Base-by-base conservation (phyloP, 139 green algal genomes). In the Pleodorina starrii region DNA sequence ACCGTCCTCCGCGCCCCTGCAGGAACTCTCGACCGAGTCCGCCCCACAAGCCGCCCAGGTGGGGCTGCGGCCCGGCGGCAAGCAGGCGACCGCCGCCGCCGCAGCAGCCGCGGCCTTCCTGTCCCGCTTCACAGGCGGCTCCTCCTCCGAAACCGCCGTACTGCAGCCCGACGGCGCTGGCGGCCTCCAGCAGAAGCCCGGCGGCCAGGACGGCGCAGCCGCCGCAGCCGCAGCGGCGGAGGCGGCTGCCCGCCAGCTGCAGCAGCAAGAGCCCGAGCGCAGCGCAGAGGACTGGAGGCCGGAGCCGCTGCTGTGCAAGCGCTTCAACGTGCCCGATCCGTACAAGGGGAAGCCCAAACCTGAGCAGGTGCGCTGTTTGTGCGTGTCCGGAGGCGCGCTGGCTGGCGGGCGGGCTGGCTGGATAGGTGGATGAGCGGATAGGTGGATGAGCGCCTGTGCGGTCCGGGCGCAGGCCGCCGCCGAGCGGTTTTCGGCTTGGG, bases 271-370 rank as follows among this genome's bases (percentile, higher is more conserved):
- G 10, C 94, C 93, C 1, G 81, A 89, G 0, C 90, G 94, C 14
- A 92, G 73, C 0, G 87, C 90, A 50, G 93, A 97, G 72, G 96
- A 99, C 40, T 99, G 98, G 98, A 79, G 95, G 48, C 98, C 98
- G 16, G 92, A 89, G 59, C 92, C 96, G 10, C 92, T 99, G 88
- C 94, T 99, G 84, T 99, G 97, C 94, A 97, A 96, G 91, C 93
- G 98, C 0, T 97, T 99, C 80, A 97, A 97, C 36, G 94, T 99
- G 60, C 90, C 93, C 0, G 96, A 99, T 88, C 98, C 98, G 0
- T 98, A 96, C 74, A 90, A 93, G 40, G 91, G 85, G 23, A 88
- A 89, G 29, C 40, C 90, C 9, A 23, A n/a, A 29, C 83, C 83
- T 19, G 23, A 88, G 50, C 81, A 90, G 73, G 85, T 76, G 25